Evolutionary conservation across 192 early-diverging fungal species (phyloP), one percentile per base, ranked within the genome.

Genomic region (Rhizophlyctis rosea): DNA sequence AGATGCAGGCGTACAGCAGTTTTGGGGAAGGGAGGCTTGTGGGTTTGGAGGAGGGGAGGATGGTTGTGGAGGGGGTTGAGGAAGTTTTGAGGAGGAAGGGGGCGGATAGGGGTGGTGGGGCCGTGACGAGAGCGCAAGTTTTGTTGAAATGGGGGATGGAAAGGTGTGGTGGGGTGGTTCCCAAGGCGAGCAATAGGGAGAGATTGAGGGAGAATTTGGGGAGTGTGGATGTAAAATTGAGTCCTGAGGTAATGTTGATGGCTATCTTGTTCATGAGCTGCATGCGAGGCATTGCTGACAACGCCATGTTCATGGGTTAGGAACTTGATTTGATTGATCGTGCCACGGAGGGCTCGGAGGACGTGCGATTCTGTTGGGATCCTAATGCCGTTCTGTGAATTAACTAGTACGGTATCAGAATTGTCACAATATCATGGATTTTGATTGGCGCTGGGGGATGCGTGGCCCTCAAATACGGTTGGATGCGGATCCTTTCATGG

Each of bases 201-300:
- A 25, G 79, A 11, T 18, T 81, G 47, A 25, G 25, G 23, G 79
- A 78, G 54, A 81, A 81, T 56, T 49, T 77, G 52, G 44, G 65
- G 13, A 29, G 54, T 4, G 18, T 75, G 36, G 34, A 31, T 31
- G 50, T 67, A 34, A 32, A 33, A n/a, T 3, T n/a, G n/a, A 29
- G 3, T 31, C 57, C n/a, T 23, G 50, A 21, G 50, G 18, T 29
- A 34, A 51, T 23, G 47, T 57, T 31, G 27, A 9, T 21, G 56
- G 24, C 11, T 2, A 35, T 5, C 16, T 23, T 28, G 14, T 16
- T 33, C 34, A 33, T 44, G 11, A 23, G 18, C 36, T 11, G 65
- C 29, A 7, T 31, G 21, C 9, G 60, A 23, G 24, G 30, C 35
- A 16, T 28, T 34, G 34, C 13, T 55, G 1, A 56, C 29, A 14